phyloP scores from a whole-genome alignment of 345 rosid genomes.

The Barbarea vulgaris region DNA sequence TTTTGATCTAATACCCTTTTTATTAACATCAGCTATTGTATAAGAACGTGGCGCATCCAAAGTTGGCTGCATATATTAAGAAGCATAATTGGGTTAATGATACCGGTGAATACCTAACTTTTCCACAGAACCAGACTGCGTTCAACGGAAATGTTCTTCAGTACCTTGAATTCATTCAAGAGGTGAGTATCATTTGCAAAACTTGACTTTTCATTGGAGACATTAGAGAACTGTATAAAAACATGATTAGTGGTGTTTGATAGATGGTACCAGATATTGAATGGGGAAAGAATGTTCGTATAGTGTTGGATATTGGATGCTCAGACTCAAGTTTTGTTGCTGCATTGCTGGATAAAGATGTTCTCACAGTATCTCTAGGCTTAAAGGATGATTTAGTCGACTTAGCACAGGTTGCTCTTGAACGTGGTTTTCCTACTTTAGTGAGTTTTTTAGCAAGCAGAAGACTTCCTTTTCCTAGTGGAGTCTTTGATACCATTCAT shows the following conservation, averaged over 20 bases:
- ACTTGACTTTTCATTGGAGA: not conserved
- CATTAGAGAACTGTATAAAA: slow-evolving; percentile 29
- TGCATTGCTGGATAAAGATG: slow-evolving; percentile 77
- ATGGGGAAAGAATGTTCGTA: slow-evolving; percentile 97
- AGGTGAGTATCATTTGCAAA: slow-evolving; percentile 52
- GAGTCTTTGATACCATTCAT: slow-evolving; percentile 86
- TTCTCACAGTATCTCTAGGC: slow-evolving; percentile 74
- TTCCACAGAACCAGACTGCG: slow-evolving; percentile 76
- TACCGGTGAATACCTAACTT: slow-evolving; percentile 67
- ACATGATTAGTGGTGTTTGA: slow-evolving; percentile 47
- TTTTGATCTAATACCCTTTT: slow-evolving; percentile 29
- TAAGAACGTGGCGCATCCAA: slow-evolving; percentile 92
- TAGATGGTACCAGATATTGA: slow-evolving; percentile 99
- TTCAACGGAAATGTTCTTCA: slow-evolving; percentile 76
- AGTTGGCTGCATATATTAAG: slow-evolving; percentile 75
- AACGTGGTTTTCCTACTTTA: slow-evolving; percentile 84
- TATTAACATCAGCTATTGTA: slow-evolving; percentile 61
- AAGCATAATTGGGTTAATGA: slow-evolving; percentile 71
- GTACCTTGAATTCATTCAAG: slow-evolving; percentile 92
- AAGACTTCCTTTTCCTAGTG: slow-evolving; percentile 93
- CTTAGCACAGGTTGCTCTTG: slow-evolving; percentile 86
- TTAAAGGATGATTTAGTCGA: slow-evolving; percentile 91
- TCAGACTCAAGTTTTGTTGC: slow-evolving; percentile 73
- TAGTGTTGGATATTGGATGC: slow-evolving; percentile 84
- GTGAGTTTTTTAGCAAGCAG: slow-evolving; percentile 71